Evolutionary conservation across 116 monocot species (phyloP), one percentile per base, ranked within the genome.

Genomic region (Dioscorea cayenensis): DNA sequence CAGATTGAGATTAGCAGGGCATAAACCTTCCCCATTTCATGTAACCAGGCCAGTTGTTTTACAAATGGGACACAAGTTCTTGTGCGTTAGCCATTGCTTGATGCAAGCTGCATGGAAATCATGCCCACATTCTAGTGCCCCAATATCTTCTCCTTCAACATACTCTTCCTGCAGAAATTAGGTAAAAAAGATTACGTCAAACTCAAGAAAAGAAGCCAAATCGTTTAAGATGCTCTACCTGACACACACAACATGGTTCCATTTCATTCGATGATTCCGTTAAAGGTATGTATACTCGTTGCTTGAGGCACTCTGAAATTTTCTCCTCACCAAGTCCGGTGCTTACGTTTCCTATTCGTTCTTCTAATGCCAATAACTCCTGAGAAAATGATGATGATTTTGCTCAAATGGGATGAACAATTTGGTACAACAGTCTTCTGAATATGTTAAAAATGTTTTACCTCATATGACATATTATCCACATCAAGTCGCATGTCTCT

Each of bases 401-500:
- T 19, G 55, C 0, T 55, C 55, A 55, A 0, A n/a, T 0, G 17
- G 17, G 5, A 55, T 43, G n/a, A 16, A 55, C n/a, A 55, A 55
- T 16, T 18, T 1, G 14, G 55, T 16, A n/a, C 1, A 55, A 5
- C 1, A 55, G 5, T 55, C 55, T 16, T 55, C 10, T n/a, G 12
- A 58, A 36, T 36, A 7, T 0, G 14, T 35, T 20, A 49, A 25
- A 19, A 73, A 27, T 5, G 5, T 2, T 55, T 60, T 72, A 90
- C 94, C 94, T 94, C 94, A 71, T 95, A 95, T 51, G 95, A 89
- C 95, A 95, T 95, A 50, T 92, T 89, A 67, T 95, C 95, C 12
- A 95, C 90, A 77, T 95, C 95, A 50, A 95, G 95, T 66, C 95
- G 77, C 95, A 95, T 85, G 76, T 92, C 95, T 74, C 95, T 81